Evolutionary conservation across 2,329 filamentous ascomycete genomes (phyloP).

Genomic region (Geosmithia morbida): DNA sequence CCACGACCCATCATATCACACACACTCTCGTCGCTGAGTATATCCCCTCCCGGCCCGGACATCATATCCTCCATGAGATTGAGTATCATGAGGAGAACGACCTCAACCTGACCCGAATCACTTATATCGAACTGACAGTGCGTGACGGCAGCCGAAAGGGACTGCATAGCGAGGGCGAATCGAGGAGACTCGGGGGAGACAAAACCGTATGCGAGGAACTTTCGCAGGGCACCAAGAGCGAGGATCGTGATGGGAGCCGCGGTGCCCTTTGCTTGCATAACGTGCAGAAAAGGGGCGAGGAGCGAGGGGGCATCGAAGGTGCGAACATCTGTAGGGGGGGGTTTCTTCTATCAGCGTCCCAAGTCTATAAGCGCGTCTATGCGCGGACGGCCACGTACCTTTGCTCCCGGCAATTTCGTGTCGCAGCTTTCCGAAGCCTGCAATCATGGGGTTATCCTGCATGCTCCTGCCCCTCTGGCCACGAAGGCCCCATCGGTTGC

Average conservation of each 20-base stretch:
- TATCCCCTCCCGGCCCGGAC: conserved; percentile 77
- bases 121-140: conserved; percentile 97
- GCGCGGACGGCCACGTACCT: conserved; percentile 30
- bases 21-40: conserved; percentile 94
- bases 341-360: conserved; percentile 5
- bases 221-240: conserved; percentile 82
- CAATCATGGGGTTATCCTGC: conserved; percentile 93
- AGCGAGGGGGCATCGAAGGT: conserved; percentile 80
- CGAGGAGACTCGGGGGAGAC: conserved; percentile 74
- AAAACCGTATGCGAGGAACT: conserved; percentile 92
- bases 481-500: conserved; percentile 81
- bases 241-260: conserved; percentile 93
- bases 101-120: conserved; percentile 87
- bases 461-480: conserved; percentile 95
- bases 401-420: conserved; percentile 77
- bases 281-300: conserved; percentile 86
- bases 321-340: conserved; percentile 52
- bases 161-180: conserved; percentile 84
- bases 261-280: conserved; percentile 91
- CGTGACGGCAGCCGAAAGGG: conserved; percentile 85
- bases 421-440: conserved; percentile 79
- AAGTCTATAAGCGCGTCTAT: background rate
- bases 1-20: conserved; percentile 99
- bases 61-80: conserved; percentile 99
- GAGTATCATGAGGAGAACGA: conserved; percentile 84